Evolutionary conservation across 257 asterid genomes (phyloP), one percentile per base, ranked within the genome.

Genomic region (Rauvolfia tetraphylla): DNA sequence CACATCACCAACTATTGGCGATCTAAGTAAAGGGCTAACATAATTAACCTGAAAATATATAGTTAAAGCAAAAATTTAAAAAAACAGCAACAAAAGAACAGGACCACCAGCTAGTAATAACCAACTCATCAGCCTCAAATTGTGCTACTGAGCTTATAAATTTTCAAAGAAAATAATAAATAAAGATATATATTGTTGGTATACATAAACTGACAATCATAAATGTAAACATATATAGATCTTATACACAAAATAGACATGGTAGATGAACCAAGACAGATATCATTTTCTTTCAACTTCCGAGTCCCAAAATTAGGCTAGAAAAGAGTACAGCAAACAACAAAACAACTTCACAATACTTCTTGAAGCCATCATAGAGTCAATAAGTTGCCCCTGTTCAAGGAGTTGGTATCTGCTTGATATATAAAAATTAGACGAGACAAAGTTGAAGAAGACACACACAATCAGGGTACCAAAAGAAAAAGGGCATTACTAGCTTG

Each of bases 1-100:
- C 84, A 84, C 96, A 81, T 88, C 92, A 79, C 98, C 95, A 54
- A 92, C 95, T 68, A 95, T 85, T 59, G 91, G 92, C 36, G 99
- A 95, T 71, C 81, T 83, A 29, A 95, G 92, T 56, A 95, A 87
- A 53, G 97, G 93, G 78, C 80, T 88, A 79, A 93, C 92, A 75
- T 86, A 86, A 82, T 87, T 92, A 79, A 90, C 96, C 99, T 95
- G 84, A 36, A 33, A 22, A 70, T 68, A 61, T 23, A 77, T 18
- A 20, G 49, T 72, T 13, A 71, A 33, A 54, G 34, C 25, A 33
- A 29, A 72, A 58, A 62, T 72, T 72, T 39, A 74, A 56, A 38
- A 58, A 1, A 27, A 12, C 67, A 54, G 78, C 72, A 61, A 74
- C 73, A 63, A 31, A 48, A 38, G 34, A 54, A 38, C 53, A 33